A percentile compares a stretch with the other conserved stretches of the same genome.
phyloP scores from a whole-genome alignment of 192 early-diverging fungal genomes.

The Entomortierella beljakovae region DNA sequence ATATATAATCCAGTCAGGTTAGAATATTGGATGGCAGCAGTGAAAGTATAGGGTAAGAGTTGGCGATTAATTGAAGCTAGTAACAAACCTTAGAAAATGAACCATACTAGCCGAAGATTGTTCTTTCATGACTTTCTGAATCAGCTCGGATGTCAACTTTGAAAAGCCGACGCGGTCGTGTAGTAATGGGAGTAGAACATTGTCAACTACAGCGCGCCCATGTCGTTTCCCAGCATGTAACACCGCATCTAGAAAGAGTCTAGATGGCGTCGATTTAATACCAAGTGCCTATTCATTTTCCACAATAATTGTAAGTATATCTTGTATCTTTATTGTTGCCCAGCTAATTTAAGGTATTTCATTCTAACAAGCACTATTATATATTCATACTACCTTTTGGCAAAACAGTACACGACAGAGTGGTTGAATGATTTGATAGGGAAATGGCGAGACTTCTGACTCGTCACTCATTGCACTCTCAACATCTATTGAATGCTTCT shows the following conservation, averaged over 20 bases:
- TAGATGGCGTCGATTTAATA: constrained; percentile 31
- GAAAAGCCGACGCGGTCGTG: constrained; percentile 10
- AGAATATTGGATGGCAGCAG: not conserved
- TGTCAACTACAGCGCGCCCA: constrained; percentile 43
- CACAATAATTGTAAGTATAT: not conserved
- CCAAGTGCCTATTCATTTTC: constrained; percentile 11
- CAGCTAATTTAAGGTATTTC: not conserved
- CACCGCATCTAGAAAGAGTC: constrained; percentile 34
- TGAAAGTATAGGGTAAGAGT: too few relatives aligned
- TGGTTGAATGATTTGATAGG: constrained; percentile 15
- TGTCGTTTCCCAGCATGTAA: constrained; percentile 26
- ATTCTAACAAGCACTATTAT: not conserved
- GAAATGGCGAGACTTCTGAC: not conserved
- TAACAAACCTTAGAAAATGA: constrained; percentile 38
- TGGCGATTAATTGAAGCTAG: too few relatives aligned
- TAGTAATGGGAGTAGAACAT: constrained; percentile 22
- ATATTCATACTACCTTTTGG: constrained; percentile 13
- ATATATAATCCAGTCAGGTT: not conserved
- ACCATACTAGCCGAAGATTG: constrained; percentile 19
- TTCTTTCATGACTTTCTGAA: constrained; percentile 42
- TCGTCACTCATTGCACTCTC: not conserved
- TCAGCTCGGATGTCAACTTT: constrained; percentile 26
- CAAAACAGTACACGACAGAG: constrained; percentile 16
- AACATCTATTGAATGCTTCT: not conserved
- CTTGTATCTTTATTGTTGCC: not conserved